Base-by-base conservation (phyloP, 192 early-diverging fungal genomes). In the Umbelopsis ramanniana region DNA sequence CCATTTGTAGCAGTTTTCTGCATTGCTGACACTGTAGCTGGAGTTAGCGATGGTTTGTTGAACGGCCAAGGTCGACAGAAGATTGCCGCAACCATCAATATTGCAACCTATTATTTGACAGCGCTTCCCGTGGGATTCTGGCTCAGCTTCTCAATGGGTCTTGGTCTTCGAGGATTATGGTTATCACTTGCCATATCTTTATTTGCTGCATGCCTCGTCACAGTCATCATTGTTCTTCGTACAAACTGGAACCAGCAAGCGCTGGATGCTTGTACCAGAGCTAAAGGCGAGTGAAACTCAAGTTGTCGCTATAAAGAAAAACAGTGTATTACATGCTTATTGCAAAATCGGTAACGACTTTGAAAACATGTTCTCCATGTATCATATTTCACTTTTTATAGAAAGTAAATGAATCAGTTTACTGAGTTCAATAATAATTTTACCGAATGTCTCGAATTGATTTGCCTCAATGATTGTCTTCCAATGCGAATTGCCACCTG, bases 1-100 rank as follows among this genome's bases (percentile, higher is more conserved):
- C 95, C 95, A 0, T 75, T 92, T 22, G 91, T 86, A n/a, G 94
- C 94, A 0, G 17, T 89, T 24, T 93, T 89, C 81, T 90, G 93
- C 80, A 87, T 88, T 22, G 85, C 85, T 17, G 92, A 93, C 69
- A 85, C 86, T 4, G 77, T 87, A 3, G 85, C 86, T 0, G 87
- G 83, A 55, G 85, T 90, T n/a, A 84, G 89, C 3, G 89, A 87
- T 43, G 93, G 90, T 26, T 84, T 91, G 0, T 73, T 96, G 40
- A 83, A 92, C 48, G 94, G 94, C 15, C 90, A 87, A 47, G 94
- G 94, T 21, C 80, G 88, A 12, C 93, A 92, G 67, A 85, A 94
- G 40, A 69, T 90, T 52, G 93, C 85, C 12, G 87, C 87, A 21
- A 74, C 75, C 53, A 66, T 86, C 68, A 88, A 87, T 71, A 54